These are phyloP conservation scores for Ophiostoma montium DNA, from an alignment of 2,329 filamentous ascomycete species.

Conservation along the genomic window DNA sequence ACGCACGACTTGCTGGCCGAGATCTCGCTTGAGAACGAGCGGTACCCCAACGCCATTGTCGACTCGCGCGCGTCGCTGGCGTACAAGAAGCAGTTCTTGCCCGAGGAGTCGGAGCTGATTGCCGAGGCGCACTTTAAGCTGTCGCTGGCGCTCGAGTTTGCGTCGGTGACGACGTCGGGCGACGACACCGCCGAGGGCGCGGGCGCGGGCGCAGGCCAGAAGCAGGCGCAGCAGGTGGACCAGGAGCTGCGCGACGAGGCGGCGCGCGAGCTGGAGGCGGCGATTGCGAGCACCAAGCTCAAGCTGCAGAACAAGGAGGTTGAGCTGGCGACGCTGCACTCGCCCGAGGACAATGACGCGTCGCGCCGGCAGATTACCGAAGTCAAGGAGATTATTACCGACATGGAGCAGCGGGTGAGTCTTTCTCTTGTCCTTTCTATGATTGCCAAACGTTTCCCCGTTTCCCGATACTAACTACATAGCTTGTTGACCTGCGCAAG, in stretches of 20 bases:
- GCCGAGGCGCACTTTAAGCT: conserved; percentile 96
- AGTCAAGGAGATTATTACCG: conserved; percentile 62
- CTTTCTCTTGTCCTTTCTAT: not conserved
- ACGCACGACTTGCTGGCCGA: conserved; percentile 90
- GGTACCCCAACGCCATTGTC: conserved; percentile 74
- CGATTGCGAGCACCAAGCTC: conserved; percentile 56
- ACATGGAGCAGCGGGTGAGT: conserved; percentile 53
- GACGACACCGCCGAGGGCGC: not conserved
- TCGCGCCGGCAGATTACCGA: conserved; percentile 51
- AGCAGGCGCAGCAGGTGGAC: conserved; percentile 40
- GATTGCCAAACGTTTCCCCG: too few relatives aligned
- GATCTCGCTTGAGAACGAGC: conserved; percentile 93
- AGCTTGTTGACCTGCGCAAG: conserved; percentile 51
- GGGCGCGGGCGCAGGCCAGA: conserved; percentile 29
- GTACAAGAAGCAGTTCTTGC: conserved; percentile 66
- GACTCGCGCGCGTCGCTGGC: conserved; percentile 67
- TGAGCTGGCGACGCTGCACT: conserved; percentile 46
- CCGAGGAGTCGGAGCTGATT: conserved; percentile 68
- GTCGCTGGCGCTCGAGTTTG: conserved; percentile 87
- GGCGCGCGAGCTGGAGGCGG: conserved; percentile 54
- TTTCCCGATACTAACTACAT: not conserved
- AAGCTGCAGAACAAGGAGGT: conserved; percentile 59
- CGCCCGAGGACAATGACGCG: conserved; percentile 52
- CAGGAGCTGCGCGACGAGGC: conserved; percentile 59
- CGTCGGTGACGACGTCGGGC: conserved; percentile 52